Base-by-base conservation (phyloP, 192 early-diverging fungal species). In the Coemansia sp. region DNA sequence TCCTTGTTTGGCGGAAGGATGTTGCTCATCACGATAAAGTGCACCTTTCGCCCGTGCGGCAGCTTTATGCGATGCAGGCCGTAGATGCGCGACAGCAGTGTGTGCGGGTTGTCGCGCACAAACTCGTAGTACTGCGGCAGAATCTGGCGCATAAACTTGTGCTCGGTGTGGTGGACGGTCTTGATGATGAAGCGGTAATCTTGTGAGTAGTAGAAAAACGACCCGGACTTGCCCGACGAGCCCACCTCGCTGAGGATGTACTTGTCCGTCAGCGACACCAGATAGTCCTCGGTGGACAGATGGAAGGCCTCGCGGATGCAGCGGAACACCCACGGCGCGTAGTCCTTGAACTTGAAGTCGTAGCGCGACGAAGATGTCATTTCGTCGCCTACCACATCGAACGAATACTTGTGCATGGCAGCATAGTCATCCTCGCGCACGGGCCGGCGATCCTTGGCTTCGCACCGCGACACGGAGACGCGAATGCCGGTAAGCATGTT, bases 291-390 rank as follows among this genome's bases (percentile, higher is more conserved):
- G 14, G 94, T 81, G 66, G 95, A 90, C 25, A 98, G 86, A 25
- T 86, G 79, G 70, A 95, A 96, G 6, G 79, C 81, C 46, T 94
- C 89, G 30, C 97, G 79, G 50, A 99, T 83, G 58, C 83, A 71
- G 25, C 93, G 86, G 64, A 99, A 99, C 7, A 95, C 91, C 93
- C 92, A 95, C 2, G 95, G 97, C 9, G 93, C 90, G 60, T 97
- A 97, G 70, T 99, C 97, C 64, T 99, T 99, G 71, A 98, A 99
- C 78, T 98, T 98, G 69, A 97, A 99, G 61, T 98, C 94, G 77
- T 98, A 98, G 47, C 86, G 84, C 14, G 91, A 87, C 9, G 87
- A 87, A 12, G 97, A 91, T n/a, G 91, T 94, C 67, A 97, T 65
- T 69, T 99, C 95, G 65, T 95, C 93, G 12, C 94, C 93, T 29